Conservation (phyloP, 2,329 filamentous ascomycete species). For the Penicillium fuscoglaucum region DNA sequence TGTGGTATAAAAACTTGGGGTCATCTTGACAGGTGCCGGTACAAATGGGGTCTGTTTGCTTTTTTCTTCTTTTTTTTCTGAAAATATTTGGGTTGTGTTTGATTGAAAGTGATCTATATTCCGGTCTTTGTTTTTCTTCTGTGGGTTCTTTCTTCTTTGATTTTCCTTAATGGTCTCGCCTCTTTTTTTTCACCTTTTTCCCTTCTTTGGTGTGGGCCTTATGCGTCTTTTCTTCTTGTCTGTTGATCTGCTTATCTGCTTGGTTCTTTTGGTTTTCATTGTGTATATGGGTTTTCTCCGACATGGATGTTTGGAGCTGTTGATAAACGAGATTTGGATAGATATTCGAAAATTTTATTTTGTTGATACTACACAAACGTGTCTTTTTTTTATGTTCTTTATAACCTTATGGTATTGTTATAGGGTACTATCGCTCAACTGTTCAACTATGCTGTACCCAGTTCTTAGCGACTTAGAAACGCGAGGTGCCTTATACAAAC, state of each 20-base stretch:
- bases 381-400: neutral
- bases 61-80: conserved; percentile 4
- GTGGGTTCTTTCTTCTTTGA: neutral
- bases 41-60: conserved; percentile 16
- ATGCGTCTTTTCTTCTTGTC: conserved; percentile 15
- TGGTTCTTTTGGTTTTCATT: conserved; percentile 3
- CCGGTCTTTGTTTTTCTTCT: conserved; percentile 4
- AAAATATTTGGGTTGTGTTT: conserved; percentile 13
- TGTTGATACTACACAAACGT: neutral
- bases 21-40: conserved; percentile 9
- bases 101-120: conserved; percentile 3
- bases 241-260: conserved; percentile 1
- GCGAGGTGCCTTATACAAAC: too few relatives aligned
- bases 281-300: conserved; percentile 18
- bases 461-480: neutral
- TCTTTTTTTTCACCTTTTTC: conserved; percentile 14
- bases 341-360: conserved; percentile 11
- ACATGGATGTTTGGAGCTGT: conserved; percentile 16
- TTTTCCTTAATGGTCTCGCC: neutral
- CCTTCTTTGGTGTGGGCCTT: conserved; percentile 4
- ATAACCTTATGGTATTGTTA: neutral
- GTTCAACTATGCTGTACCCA: neutral
- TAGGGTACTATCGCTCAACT: neutral
- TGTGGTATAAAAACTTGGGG: conserved; percentile 27
- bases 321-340: conserved; percentile 15